Conservation (phyloP, 2,329 filamentous ascomycete genomes). For the Nothophaeocryptopus gaeumannii region DNA sequence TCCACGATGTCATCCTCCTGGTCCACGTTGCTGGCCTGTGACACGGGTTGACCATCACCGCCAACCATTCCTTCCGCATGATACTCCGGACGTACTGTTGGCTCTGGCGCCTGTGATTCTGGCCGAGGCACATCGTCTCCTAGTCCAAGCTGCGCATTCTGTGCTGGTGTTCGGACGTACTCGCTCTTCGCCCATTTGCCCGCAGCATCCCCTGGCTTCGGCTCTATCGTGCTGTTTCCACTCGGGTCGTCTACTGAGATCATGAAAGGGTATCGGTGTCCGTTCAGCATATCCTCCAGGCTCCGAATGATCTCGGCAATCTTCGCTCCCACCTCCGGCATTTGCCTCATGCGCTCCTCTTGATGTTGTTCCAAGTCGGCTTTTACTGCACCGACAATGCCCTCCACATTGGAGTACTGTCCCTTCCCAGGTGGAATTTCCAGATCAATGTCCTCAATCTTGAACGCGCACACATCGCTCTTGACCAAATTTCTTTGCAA, state of each 20-base stretch:
- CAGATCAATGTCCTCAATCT: slow-evolving; percentile 85
- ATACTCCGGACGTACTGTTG: slow-evolving; percentile 55
- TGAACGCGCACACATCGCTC: slow-evolving; percentile 80
- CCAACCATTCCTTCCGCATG: slow-evolving; percentile 45
- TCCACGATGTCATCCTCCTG: slow-evolving; percentile 74
- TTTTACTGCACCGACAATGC: slow-evolving; percentile 73
- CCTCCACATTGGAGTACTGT: slow-evolving; percentile 91
- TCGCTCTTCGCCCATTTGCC: slow-evolving; percentile 87
- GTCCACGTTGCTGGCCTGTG: slow-evolving; percentile 42
- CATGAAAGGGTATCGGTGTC: slow-evolving; percentile 80
- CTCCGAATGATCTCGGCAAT: slow-evolving; percentile 72
- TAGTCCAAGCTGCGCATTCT: slow-evolving; percentile 83
- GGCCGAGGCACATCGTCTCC: slow-evolving; percentile 45
- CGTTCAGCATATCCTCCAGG: slow-evolving; percentile 72
- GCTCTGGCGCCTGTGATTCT: slow-evolving; percentile 52
- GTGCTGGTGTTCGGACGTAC: slow-evolving; percentile 76
- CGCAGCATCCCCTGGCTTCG: slow-evolving; percentile 69
- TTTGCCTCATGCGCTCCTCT: slow-evolving; percentile 71
- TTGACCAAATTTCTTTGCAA: slow-evolving; percentile 87
- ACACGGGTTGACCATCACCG: slow-evolving; percentile 12
- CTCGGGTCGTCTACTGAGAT: slow-evolving; percentile 85
- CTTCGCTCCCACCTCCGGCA: slow-evolving; percentile 75
- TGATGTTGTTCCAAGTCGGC: slow-evolving; percentile 81
- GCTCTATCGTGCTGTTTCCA: slow-evolving; percentile 95
- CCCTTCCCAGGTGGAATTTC: slow-evolving; percentile 90